phyloP scores from a whole-genome alignment of 257 asterid species.

The Primulina eburnea region DNA sequence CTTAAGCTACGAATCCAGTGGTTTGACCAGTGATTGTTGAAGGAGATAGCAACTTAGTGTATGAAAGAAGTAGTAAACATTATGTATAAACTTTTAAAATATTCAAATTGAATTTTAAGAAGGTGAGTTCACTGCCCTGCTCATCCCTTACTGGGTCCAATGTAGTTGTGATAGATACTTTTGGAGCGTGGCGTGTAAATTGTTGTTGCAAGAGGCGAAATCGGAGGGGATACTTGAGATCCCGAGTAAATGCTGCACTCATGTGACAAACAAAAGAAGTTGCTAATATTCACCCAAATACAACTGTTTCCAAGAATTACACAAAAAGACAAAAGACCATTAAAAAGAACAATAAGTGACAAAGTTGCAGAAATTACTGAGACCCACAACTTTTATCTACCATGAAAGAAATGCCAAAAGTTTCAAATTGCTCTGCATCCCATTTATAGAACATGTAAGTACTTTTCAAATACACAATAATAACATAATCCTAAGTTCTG shows the following conservation, averaged over 20 bases:
- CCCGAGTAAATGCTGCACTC: background rate
- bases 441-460: background rate
- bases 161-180: no score
- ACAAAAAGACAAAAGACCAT: background rate
- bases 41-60: background rate
- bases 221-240: background rate
- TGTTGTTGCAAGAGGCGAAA: background rate
- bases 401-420: background rate
- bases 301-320: background rate
- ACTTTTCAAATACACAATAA: background rate
- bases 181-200: no score
- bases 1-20: background rate
- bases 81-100: no score
- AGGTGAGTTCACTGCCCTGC: no score
- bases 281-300: background rate
- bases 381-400: background rate
- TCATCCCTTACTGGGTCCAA: no score
- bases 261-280: background rate
- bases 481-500: background rate
- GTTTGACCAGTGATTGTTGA: background rate
- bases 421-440: background rate
- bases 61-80: no score
- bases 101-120: no score
- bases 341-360: background rate
- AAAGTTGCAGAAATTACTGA: background rate